Evolutionary conservation across 2,329 filamentous ascomycete species (phyloP).

Genomic region (Xylariaceae sp.): DNA sequence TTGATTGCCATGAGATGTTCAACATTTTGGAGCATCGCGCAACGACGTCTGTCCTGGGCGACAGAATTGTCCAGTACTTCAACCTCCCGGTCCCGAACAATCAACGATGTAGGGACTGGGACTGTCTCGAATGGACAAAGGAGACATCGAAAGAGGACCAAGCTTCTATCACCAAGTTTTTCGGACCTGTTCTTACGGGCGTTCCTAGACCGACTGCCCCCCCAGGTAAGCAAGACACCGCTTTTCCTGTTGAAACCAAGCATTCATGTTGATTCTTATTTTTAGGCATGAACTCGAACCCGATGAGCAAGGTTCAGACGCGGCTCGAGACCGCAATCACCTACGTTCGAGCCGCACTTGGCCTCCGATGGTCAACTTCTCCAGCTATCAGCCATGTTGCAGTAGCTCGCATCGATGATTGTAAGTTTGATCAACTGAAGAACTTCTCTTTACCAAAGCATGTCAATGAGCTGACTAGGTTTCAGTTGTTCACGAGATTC

Average conservation of each 20-base stretch:
- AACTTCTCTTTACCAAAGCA: not conserved
- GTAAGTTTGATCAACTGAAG: constrained; percentile 13
- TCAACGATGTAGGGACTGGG: constrained; percentile 28
- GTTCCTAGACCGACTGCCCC: constrained; percentile 23
- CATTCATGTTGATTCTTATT: not conserved
- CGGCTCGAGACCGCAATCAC: constrained; percentile 13
- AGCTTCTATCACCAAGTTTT: constrained; percentile 4
- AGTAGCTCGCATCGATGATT: constrained; percentile 7
- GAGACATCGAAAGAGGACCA: constrained; percentile 2
- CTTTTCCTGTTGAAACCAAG: not conserved
- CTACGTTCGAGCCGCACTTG: constrained; percentile 22
- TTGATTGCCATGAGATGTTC: constrained; percentile 28
- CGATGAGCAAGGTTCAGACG: constrained; percentile 7
- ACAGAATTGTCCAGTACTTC: constrained; percentile 22
- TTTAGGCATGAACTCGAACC: constrained; percentile 6
- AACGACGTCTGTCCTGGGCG: constrained; percentile 23
- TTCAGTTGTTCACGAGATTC: constrained; percentile 23
- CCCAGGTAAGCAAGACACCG: constrained; percentile 17
- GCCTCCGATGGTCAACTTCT: constrained; percentile 3
- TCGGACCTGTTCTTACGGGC: constrained; percentile 4
- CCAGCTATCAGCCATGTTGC: not conserved
- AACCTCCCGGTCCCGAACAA: constrained; percentile 18
- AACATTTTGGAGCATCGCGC: constrained; percentile 30
- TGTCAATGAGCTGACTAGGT: constrained; percentile 1
- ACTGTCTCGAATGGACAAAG: constrained; percentile 16